phyloP scores from a whole-genome alignment of 306 rosid genomes.

The Gastrolobium villosum region DNA sequence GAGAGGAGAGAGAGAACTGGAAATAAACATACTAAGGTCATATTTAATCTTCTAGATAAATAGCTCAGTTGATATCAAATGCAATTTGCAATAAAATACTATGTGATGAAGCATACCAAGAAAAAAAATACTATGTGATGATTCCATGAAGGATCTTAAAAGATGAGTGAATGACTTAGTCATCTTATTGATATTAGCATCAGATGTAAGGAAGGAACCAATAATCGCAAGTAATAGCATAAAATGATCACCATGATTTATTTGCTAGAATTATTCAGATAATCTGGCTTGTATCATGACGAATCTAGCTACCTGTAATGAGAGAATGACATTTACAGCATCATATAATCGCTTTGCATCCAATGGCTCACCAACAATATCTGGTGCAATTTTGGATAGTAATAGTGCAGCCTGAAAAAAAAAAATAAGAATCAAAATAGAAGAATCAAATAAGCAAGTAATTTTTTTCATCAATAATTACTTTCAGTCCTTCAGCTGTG shows the following conservation, averaged over 20 bases:
- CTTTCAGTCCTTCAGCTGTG: slow-evolving; percentile 93
- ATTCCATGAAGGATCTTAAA: neutral
- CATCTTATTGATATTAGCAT: slow-evolving; percentile 11
- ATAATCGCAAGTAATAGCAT: slow-evolving; percentile 6
- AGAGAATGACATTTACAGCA: slow-evolving; percentile 84
- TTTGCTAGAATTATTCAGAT: slow-evolving; percentile 32
- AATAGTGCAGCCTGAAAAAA: slow-evolving; percentile 72
- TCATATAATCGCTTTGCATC: slow-evolving; percentile 63
- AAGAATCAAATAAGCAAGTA: slow-evolving; percentile 36
- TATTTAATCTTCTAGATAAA: slow-evolving; percentile 29
- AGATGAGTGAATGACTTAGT: neutral
- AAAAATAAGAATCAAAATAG: slow-evolving; percentile 29
- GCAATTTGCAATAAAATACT: slow-evolving; percentile 6
- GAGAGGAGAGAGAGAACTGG: neutral
- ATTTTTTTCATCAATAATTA: slow-evolving; percentile 44
- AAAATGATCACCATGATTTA: slow-evolving; percentile 24
- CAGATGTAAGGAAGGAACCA: neutral
- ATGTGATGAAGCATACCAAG: too few relatives aligned
- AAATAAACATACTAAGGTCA: neutral
- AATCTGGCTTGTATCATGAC: slow-evolving; percentile 28
- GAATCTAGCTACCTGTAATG: slow-evolving; percentile 75
- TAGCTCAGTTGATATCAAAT: neutral
- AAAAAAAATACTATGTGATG: neutral
- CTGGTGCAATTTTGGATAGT: slow-evolving; percentile 72
- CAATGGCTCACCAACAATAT: slow-evolving; percentile 79